Conservation (phyloP, 129 eudicot species). For the sunflower (Helianthus annuus) region DNA sequence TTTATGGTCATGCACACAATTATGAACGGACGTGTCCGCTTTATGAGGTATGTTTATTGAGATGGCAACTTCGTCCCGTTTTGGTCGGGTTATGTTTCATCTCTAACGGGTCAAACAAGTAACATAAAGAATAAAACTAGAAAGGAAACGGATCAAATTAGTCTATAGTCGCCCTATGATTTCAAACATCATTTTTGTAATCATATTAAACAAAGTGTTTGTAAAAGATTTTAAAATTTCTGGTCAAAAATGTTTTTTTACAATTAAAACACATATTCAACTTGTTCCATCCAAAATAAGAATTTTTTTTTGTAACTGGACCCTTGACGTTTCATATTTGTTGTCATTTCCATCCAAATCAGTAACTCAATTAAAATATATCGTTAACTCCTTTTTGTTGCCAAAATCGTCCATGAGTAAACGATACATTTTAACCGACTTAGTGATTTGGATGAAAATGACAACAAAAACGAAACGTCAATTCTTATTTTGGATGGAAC, state of each 20-base stretch:
- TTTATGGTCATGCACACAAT: conserved; percentile 76
- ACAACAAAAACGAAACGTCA: too few species aligned
- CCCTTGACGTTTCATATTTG: too few species aligned
- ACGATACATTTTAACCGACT: too few species aligned
- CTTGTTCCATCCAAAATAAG: not conserved
- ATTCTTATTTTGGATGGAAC: too few species aligned
- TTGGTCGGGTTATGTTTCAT: not conserved
- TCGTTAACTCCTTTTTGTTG: too few species aligned
- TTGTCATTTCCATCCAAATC: too few species aligned
- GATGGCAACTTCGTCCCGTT: not conserved
- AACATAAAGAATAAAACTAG: not conserved
- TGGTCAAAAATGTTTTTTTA: not conserved
- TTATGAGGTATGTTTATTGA: conserved; percentile 56
- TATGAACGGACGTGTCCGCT: conserved; percentile 76
- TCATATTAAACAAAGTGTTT: not conserved
- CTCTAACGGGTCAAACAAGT: not conserved
- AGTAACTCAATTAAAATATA: too few species aligned
- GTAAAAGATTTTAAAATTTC: not conserved
- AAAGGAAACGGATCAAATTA: not conserved
- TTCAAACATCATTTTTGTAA: not conserved
- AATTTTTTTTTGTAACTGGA: too few species aligned
- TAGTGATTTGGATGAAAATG: too few species aligned
- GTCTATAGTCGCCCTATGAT: not conserved
- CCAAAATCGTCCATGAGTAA: too few species aligned
- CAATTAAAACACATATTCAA: not conserved